Evolutionary conservation across 345 rosid genomes (phyloP), one percentile per base, ranked within the genome.

Genomic region (Anastatica hierochuntica): DNA sequence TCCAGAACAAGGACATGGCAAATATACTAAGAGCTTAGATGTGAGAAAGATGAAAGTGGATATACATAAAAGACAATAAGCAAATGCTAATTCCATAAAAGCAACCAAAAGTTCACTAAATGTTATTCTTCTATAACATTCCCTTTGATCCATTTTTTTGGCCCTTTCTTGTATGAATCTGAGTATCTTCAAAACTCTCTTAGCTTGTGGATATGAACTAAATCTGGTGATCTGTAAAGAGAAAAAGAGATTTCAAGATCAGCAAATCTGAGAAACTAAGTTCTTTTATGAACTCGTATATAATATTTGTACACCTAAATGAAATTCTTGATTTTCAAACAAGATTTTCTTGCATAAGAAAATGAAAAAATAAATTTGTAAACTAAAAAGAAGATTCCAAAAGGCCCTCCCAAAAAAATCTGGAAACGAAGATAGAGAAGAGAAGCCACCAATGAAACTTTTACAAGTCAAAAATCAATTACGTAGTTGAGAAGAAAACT

Each of bases 1-100:
- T n/a, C n/a, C n/a, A n/a, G n/a, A 76, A 15, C 76, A 84, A 6
- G 81, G 79, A 69, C 84, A 83, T 9, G 90, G 95, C 62, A 82
- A 16, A 55, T n/a, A 57, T 35, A 69, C 34, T 41, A 72, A 61
- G 46, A 87, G 72, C 63, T 72, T 84, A 0, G 77, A 76, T 53
- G 60, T 69, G 5, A 79, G 40, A 58, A 62, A 87, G 10, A 68
- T 68, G 18, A 77, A 61, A 41, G 74, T 49, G n/a, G 90, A 76
- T 48, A 40, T 71, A 51, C 82, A 87, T 2, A 90, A 70, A 53
- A 87, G 82, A 53, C 73, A 45, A 63, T 71, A 78, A 56, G 84
- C 83, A 63, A 90, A 31, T 21, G 62, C 56, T 37, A 90, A 82
- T 58, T 84, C 84, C 24, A 87, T 49, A 68, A 80, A 87, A 19